Conservation (phyloP, 345 rosid genomes). For the Eucalyptus pauciflora region DNA sequence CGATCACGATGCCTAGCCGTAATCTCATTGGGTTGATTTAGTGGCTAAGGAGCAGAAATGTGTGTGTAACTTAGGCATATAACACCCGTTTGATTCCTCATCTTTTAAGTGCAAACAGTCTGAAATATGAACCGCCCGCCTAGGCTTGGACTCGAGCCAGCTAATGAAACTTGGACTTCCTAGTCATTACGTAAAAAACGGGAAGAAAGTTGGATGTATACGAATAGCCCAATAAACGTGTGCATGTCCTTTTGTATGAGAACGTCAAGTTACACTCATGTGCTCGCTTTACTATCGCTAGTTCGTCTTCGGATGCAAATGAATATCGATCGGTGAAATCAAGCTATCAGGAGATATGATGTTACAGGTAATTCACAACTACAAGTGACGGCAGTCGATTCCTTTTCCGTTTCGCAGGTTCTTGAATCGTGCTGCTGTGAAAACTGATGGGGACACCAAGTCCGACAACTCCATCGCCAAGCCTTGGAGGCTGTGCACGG, state of each 20-base stretch:
- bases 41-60: neutral
- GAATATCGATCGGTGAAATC: neutral
- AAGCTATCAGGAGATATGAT: neutral
- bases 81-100: neutral
- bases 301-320: neutral
- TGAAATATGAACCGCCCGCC: neutral
- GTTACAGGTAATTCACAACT: neutral
- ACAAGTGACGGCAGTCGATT: neutral
- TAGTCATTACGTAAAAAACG: neutral
- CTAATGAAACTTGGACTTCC: neutral
- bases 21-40: neutral
- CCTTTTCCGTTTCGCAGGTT: conserved; percentile 6
- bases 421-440: conserved; percentile 30
- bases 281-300: neutral
- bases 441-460: conserved; percentile 16
- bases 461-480: conserved; percentile 9
- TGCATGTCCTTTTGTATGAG: neutral
- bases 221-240: neutral
- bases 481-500: conserved; percentile 39
- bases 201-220: neutral
- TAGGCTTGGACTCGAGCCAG: neutral
- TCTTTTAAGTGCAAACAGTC: neutral
- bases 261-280: neutral
- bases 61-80: neutral
- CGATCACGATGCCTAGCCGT: neutral